Percentiles rank a stretch among this genome's conserved stretches.
phyloP scores from a whole-genome alignment of 2,329 filamentous ascomycete species.

The Chrysosphaeria jannelii region DNA sequence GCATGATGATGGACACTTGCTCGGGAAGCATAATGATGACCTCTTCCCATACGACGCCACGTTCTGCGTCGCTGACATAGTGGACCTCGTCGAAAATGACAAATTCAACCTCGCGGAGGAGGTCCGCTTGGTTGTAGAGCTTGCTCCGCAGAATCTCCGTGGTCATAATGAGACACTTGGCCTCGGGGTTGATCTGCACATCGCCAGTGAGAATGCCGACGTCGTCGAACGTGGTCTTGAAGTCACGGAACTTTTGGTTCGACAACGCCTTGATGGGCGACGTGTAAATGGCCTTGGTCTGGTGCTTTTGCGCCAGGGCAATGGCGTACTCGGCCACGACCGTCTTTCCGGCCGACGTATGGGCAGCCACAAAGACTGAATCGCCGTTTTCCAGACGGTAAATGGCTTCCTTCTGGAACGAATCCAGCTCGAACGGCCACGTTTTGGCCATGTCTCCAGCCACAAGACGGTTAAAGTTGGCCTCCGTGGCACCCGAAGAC shows the following conservation, averaged over 20 bases:
- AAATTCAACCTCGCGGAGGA: constrained; percentile 92
- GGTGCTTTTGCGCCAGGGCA: constrained; percentile 82
- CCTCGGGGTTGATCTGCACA: constrained; percentile 91
- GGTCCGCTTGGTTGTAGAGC: constrained; percentile 83
- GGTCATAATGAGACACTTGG: constrained; percentile 96
- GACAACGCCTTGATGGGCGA: constrained; percentile 95
- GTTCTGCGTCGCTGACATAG: constrained; percentile 87
- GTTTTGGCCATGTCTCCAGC: constrained; percentile 72
- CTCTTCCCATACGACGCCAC: constrained; percentile 97
- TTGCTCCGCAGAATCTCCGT: constrained; percentile 95
- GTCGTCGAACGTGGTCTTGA: constrained; percentile 68
- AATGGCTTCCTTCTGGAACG: constrained; percentile 93
- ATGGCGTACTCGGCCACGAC: constrained; percentile 97
- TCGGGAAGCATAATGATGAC: constrained; percentile 98
- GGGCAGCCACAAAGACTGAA: constrained; percentile 90
- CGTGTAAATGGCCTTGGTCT: constrained; percentile 98
- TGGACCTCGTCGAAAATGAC: constrained; percentile 98
- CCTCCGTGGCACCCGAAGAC: constrained; percentile 62
- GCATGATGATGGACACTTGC: constrained; percentile 78
- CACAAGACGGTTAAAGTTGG: constrained; percentile 81
- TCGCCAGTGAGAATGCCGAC: constrained; percentile 92
- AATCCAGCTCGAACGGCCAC: constrained; percentile 93
- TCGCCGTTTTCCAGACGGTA: constrained; percentile 93
- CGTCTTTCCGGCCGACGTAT: constrained; percentile 93
- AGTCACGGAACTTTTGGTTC: constrained; percentile 96